Evolutionary conservation across 139 green algal species (phyloP).

Genomic region (Deuterostichococcus epilithicus): DNA sequence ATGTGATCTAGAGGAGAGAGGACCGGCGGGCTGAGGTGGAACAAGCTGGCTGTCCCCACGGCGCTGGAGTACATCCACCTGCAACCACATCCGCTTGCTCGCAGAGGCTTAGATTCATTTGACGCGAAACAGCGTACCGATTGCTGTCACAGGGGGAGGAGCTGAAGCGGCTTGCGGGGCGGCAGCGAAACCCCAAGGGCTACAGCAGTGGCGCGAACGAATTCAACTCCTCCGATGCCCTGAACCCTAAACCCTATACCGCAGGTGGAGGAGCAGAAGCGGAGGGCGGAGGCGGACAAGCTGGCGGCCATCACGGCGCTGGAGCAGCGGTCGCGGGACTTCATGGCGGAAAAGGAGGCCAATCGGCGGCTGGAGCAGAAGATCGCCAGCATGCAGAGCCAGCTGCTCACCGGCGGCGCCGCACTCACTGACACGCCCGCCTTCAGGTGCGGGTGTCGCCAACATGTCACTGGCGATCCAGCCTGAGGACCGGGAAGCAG

Average conservation of each 20-base stretch:
- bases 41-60: too few species aligned
- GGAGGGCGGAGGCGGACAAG: conserved; percentile 91
- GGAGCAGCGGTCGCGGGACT: conserved; percentile 76
- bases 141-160: too few species aligned
- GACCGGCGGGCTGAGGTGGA: too few species aligned
- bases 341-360: conserved; percentile 89
- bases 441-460: conserved; percentile 57
- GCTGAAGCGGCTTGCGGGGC: neutral
- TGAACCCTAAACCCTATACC: neutral
- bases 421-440: conserved; percentile 73
- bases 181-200: neutral
- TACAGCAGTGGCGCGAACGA: neutral
- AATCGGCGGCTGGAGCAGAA: conserved; percentile 77
- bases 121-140: too few species aligned
- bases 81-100: too few species aligned
- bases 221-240: neutral
- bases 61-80: too few species aligned
- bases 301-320: conserved; percentile 89
- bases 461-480: too few species aligned
- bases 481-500: too few species aligned
- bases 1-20: too few species aligned
- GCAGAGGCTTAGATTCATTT: too few species aligned
- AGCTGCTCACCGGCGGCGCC: conserved; percentile 79
- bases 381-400: conserved; percentile 81
- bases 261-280: conserved; percentile 87